A percentile compares a stretch with the other conserved stretches of the same genome.
phyloP scores from a whole-genome alignment of 257 asterid species.

The Gynochthodes officinalis region DNA sequence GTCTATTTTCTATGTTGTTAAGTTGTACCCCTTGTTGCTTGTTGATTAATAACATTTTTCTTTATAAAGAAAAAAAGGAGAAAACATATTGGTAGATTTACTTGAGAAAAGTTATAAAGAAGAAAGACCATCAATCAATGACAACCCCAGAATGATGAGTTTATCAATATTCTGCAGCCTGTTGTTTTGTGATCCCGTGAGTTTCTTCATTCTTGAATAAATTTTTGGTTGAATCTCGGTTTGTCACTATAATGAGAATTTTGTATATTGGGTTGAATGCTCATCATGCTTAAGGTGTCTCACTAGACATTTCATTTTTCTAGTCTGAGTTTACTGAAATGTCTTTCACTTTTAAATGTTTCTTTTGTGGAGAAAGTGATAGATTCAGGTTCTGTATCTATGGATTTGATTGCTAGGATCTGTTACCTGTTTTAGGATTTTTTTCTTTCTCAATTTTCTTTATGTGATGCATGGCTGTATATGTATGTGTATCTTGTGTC shows the following conservation, averaged over 20 bases:
- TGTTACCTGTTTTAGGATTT: not conserved
- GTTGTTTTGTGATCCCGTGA: not conserved
- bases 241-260: not conserved
- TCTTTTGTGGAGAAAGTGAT: not conserved
- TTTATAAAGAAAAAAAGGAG: not conserved
- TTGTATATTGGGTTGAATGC: not conserved
- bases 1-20: not conserved
- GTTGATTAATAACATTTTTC: not conserved
- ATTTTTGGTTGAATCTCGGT: not conserved
- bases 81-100: not conserved
- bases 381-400: not conserved
- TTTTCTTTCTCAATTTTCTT: not conserved
- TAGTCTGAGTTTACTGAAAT: not conserved
- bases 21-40: not conserved
- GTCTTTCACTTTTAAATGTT: not conserved
- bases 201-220: not conserved
- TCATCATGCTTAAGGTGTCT: not conserved
- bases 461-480: not conserved
- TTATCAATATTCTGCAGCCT: not conserved
- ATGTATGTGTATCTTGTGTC: conserved; percentile 9
- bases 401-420: not conserved
- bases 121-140: not conserved
- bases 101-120: not conserved
- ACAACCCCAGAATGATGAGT: not conserved
- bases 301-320: not conserved